These are phyloP conservation scores for Leishmania arabica DNA, from an alignment of 208 protist species.

Conservation along the genomic window DNA sequence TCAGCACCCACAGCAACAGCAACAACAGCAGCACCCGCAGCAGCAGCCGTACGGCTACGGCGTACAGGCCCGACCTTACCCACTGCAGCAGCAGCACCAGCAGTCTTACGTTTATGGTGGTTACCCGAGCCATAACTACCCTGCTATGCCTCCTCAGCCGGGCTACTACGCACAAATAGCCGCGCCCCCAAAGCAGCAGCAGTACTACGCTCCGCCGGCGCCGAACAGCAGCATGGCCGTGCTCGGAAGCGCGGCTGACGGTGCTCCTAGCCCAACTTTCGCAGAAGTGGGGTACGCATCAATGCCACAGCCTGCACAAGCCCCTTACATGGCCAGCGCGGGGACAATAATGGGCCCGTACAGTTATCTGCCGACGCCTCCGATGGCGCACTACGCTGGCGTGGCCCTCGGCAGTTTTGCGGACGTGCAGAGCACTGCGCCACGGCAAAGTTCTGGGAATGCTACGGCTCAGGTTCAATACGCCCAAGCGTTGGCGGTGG, in stretches of 20 bases:
- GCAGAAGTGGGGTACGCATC: background rate
- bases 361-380: background rate
- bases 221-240: background rate
- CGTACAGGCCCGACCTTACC: background rate
- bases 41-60: background rate
- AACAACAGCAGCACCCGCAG: constrained; percentile 10
- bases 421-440: background rate
- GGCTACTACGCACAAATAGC: constrained; percentile 1
- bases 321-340: background rate
- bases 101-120: background rate
- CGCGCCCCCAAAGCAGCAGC: background rate
- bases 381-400: background rate
- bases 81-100: constrained; percentile 5
- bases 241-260: background rate
- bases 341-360: background rate
- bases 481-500: background rate
- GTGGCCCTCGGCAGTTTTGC: background rate
- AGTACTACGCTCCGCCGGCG: background rate
- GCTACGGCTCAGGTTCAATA: background rate
- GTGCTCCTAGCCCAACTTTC: too few species aligned
- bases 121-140: constrained; percentile 4
- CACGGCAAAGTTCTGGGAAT: background rate
- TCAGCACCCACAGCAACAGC: constrained; percentile 11
- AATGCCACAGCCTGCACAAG: background rate
- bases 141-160: background rate